Evolutionary conservation across 148 eudicot species (phyloP).

Genomic region (Silene conica): DNA sequence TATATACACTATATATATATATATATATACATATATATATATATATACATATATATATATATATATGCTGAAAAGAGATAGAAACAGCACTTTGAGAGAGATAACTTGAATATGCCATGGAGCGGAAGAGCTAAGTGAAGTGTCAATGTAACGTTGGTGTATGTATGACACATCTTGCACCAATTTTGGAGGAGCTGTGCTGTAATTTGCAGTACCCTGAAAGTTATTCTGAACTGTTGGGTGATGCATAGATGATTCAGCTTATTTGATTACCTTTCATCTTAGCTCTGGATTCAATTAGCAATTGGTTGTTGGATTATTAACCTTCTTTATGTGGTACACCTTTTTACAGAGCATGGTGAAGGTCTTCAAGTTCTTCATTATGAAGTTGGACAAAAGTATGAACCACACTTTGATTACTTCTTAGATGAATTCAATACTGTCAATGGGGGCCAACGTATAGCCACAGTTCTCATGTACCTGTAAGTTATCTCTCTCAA

Average conservation of each 20-base stretch:
- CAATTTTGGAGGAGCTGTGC: neutral
- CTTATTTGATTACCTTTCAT: neutral
- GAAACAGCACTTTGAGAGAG: neutral
- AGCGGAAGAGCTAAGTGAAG: neutral
- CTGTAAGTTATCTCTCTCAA: slow-evolving; percentile 48
- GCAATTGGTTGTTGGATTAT: neutral
- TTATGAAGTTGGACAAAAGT: slow-evolving; percentile 91
- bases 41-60: too few species aligned
- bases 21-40: too few species aligned
- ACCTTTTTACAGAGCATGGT: slow-evolving; percentile 61
- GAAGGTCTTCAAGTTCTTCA: slow-evolving; percentile 97
- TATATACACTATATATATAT: too few species aligned
- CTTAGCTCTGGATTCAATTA: neutral
- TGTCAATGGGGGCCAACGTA: slow-evolving; percentile 81
- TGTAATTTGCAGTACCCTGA: neutral
- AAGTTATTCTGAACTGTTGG: neutral
- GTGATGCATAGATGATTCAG: neutral
- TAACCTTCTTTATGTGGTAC: neutral
- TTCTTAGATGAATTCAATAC: slow-evolving; percentile 71
- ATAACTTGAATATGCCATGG: too few species aligned
- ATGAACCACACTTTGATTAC: slow-evolving; percentile 88
- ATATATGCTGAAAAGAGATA: too few species aligned
- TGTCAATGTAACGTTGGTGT: neutral
- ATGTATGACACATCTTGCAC: neutral
- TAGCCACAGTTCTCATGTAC: slow-evolving; percentile 95